Evolutionary conservation across 2,329 filamentous ascomycete genomes (phyloP).

Genomic region (Pseudogymnoascus destructans): DNA sequence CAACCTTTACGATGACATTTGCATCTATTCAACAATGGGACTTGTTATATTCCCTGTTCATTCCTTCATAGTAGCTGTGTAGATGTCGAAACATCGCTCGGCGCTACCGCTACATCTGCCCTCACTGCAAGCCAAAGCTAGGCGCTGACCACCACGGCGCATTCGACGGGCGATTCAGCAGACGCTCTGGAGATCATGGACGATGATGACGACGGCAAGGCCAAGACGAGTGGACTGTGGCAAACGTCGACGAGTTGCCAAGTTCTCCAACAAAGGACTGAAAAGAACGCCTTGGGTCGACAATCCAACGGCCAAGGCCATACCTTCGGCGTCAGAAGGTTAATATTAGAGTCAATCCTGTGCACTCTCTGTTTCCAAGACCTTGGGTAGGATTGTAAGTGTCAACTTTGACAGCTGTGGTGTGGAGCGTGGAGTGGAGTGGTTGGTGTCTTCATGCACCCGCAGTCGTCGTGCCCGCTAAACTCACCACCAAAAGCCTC

Average conservation of each 20-base stretch:
- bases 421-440: neutral
- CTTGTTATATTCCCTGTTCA: neutral
- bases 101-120: neutral
- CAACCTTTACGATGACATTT: no score
- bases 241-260: neutral
- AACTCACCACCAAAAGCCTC: neutral
- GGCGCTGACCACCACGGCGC: neutral
- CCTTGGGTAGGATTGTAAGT: neutral
- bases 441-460: neutral
- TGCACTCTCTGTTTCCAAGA: neutral
- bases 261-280: neutral
- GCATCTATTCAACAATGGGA: no score
- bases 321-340: slow-evolving; percentile 1
- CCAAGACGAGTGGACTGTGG: neutral
- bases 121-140: neutral
- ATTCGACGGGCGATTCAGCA: neutral
- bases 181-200: neutral
- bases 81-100: neutral
- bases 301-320: slow-evolving; percentile 2
- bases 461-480: neutral
- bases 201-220: neutral
- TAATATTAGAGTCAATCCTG: slow-evolving; percentile 3
- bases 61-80: neutral
- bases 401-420: neutral
- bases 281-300: neutral